Conservation (phyloP, 78 protist species). For the Pelomyxa schiedti region DNA sequence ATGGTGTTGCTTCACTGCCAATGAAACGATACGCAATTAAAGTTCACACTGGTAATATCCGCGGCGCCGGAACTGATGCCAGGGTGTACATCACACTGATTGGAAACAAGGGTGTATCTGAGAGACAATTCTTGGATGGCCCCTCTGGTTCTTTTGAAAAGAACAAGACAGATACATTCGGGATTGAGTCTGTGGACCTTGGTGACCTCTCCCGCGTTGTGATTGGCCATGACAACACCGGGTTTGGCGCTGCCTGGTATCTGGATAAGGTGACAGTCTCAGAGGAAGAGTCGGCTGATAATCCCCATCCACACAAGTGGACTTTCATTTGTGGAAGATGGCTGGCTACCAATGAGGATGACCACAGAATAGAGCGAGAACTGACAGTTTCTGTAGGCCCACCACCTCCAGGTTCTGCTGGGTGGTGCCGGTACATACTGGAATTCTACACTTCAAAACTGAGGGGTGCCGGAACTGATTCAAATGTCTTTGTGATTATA, state of each 20-base stretch:
- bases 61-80: not conserved
- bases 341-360: constrained; percentile 11
- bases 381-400: no score
- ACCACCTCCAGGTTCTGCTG: no score
- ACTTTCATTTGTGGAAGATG: constrained; percentile 13
- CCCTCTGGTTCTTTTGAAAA: not conserved
- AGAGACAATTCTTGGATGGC: not conserved
- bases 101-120: not conserved
- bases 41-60: not conserved
- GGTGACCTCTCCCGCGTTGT: not conserved
- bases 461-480: no score
- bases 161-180: not conserved
- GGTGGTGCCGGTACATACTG: no score
- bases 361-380: constrained; percentile 2
- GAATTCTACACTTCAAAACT: no score
- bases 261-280: not conserved
- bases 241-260: not conserved
- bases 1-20: not conserved
- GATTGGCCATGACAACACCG: constrained; percentile 1
- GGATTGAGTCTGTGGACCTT: not conserved
- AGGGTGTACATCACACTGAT: no score
- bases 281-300: no score
- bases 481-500: no score
- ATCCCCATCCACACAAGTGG: no score
- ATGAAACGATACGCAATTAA: not conserved